These are phyloP conservation scores for Thymus quinquecostatus DNA, from an alignment of 257 asterid genomes.

Conservation along the genomic window DNA sequence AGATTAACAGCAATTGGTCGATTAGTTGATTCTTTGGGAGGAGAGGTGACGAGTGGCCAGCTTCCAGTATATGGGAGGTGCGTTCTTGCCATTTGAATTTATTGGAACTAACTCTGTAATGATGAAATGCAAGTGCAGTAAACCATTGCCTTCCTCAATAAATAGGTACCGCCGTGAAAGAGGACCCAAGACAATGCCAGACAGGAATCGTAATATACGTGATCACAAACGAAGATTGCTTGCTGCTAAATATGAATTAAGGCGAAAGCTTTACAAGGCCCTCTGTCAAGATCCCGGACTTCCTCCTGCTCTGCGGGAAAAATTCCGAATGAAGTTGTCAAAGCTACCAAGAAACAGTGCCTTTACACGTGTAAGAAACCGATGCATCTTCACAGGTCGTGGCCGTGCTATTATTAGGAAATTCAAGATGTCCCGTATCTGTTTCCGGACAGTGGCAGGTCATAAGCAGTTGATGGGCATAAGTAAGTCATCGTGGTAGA, in stretches of 20 bases:
- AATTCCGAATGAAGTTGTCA: conserved; percentile 24
- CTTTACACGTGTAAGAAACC: conserved; percentile 22
- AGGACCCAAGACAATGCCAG: neutral
- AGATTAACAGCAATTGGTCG: conserved; percentile 28
- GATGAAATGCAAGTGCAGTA: neutral
- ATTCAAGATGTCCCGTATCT: conserved; percentile 25
- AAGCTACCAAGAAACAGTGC: conserved; percentile 25
- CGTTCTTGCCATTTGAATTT: neutral
- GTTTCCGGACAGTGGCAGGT: conserved; percentile 10
- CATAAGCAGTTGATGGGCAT: conserved; percentile 18
- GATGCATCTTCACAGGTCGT: conserved; percentile 23
- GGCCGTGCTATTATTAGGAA: neutral
- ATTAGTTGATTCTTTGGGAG: conserved; percentile 68
- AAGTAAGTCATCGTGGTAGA: conserved; percentile 29
- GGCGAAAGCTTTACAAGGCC: conserved; percentile 30
- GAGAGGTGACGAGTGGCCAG: conserved; percentile 65
- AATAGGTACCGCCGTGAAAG: neutral
- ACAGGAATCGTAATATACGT: conserved; percentile 18
- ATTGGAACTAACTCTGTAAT: neutral
- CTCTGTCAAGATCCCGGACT: conserved; percentile 23
- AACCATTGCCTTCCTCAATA: neutral
- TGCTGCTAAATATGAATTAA: conserved; percentile 25
- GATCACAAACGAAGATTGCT: conserved; percentile 30
- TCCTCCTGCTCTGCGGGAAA: conserved; percentile 20
- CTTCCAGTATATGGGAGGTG: conserved; percentile 42